phyloP scores from a whole-genome alignment of 352 stramenopile species.

The Pythium aristosporum region DNA sequence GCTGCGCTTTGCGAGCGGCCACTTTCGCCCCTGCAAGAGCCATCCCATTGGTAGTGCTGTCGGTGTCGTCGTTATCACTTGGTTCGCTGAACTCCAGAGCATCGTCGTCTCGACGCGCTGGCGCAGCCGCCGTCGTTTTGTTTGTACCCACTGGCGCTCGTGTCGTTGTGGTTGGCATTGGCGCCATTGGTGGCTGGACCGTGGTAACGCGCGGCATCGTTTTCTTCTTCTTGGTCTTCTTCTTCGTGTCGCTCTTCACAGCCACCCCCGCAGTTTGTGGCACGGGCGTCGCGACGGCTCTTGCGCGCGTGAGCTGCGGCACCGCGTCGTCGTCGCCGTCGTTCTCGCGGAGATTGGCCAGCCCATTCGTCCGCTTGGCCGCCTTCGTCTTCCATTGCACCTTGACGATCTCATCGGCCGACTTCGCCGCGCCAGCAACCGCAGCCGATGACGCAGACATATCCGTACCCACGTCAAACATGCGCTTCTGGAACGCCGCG shows the following conservation, averaged over 20 bases:
- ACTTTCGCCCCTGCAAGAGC: neutral
- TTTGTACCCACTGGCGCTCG: neutral
- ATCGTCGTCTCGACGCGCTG: constrained; percentile 9
- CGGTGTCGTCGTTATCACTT: constrained; percentile 5
- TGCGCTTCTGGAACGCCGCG: constrained; percentile 46
- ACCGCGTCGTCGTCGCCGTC: constrained; percentile 10
- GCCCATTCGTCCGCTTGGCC: constrained; percentile 7
- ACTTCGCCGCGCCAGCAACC: neutral
- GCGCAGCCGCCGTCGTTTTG: neutral
- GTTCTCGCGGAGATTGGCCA: neutral
- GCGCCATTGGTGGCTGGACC: neutral
- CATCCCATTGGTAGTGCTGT: neutral
- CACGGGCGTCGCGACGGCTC: neutral
- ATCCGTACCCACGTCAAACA: constrained; percentile 52
- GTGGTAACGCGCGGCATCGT: constrained; percentile 17
- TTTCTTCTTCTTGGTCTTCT: constrained; percentile 26
- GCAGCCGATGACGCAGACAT: constrained; percentile 3
- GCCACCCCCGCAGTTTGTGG: neutral
- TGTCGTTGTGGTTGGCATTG: neutral
- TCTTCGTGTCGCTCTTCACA: constrained; percentile 24
- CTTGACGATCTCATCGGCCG: constrained; percentile 31
- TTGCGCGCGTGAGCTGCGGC: constrained; percentile 18
- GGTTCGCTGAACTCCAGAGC: constrained; percentile 3
- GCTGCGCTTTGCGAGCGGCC: neutral
- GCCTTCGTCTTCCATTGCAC: constrained; percentile 45